phyloP scores from a whole-genome alignment of 2,329 filamentous ascomycete genomes.

The Claviceps sp. region DNA sequence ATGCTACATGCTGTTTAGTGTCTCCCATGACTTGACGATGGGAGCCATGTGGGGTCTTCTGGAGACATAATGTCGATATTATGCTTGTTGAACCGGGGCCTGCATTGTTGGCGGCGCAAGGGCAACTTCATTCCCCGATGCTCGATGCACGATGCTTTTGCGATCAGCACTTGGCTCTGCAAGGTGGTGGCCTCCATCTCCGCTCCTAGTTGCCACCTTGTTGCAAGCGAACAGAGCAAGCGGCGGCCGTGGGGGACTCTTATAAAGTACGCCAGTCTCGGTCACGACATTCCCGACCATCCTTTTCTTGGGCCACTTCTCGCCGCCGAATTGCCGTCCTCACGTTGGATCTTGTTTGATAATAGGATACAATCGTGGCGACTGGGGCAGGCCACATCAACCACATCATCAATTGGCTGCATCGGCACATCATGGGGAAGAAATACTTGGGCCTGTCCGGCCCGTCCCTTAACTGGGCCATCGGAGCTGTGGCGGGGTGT shows the following conservation, averaged over 20 bases:
- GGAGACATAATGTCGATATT: neutral
- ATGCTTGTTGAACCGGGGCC: neutral
- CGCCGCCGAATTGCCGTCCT: too few species aligned
- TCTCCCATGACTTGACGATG: neutral
- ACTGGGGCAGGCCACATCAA: neutral
- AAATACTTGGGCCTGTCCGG: constrained; percentile 54
- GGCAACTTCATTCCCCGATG: neutral
- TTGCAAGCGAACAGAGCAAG: too few species aligned
- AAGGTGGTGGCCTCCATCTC: neutral
- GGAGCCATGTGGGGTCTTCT: constrained; percentile 1
- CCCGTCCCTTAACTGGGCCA: constrained; percentile 51
- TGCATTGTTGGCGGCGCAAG: neutral
- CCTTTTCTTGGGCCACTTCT: too few species aligned
- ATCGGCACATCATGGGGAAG: constrained; percentile 14
- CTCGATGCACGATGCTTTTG: neutral
- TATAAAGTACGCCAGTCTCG: too few species aligned
- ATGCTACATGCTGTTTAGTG: neutral
- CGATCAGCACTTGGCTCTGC: neutral
- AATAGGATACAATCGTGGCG: neutral
- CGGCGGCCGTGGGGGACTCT: too few species aligned
- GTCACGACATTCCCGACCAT: too few species aligned
- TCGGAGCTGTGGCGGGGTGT: constrained; percentile 57
- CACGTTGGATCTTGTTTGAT: too few species aligned
- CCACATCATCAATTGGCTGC: neutral
- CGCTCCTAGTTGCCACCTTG: neutral